Base-by-base conservation (phyloP, 2,329 filamentous ascomycete species). In the Elsinoe ampelina region DNA sequence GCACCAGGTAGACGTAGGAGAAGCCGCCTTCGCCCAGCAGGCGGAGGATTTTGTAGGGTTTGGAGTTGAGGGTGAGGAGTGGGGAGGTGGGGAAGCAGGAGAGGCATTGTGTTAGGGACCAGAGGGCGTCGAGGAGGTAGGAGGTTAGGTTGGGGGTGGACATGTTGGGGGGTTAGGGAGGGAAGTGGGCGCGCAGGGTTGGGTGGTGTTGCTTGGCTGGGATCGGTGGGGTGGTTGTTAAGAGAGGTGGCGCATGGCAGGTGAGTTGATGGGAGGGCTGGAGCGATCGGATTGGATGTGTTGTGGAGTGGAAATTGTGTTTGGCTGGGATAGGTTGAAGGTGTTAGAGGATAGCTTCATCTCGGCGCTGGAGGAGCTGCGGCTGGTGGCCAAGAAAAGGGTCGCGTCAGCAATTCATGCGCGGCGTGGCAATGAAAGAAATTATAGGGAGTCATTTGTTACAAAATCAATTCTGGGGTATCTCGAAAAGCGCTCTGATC, bases 1-100 rank as follows among this genome's bases (percentile, higher is more conserved):
- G 88, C 59, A 98, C 93, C 59, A 98, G 87, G 75, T 98, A 98
- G 65, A 98, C 93, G 73, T 97, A 98, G 62, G 90, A 95, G 78
- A 98, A 98, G 67, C 93, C 93, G 69, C 93, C 93, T 86, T 98
- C 93, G 71, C 93, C 93, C 2, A 98, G 80, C 52, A 98, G 78
- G 59, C 93, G 87, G 65, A 95, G 77, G 70, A 98, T 95, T 79
- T 96, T 97, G 80, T 96, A 96, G 74, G 84, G 93, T 60, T 90
- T 85, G 67, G 80, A 87, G 73, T 97, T 97, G 76, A 98, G 93
- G 74, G 93, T 95, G 64, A 98, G 82, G 57, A 92, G 89, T 58
- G 93, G 92, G 62, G 89, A 92, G 64, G 88, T 88, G 12, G 93
- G 92, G 69, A 98, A 97, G 77, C 93, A 98, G 72, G 86, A 92